These are phyloP conservation scores for Kurtzmaniella quercitrusa DNA, from an alignment of 1,139 yeast genomes.

Conservation along the genomic window DNA sequence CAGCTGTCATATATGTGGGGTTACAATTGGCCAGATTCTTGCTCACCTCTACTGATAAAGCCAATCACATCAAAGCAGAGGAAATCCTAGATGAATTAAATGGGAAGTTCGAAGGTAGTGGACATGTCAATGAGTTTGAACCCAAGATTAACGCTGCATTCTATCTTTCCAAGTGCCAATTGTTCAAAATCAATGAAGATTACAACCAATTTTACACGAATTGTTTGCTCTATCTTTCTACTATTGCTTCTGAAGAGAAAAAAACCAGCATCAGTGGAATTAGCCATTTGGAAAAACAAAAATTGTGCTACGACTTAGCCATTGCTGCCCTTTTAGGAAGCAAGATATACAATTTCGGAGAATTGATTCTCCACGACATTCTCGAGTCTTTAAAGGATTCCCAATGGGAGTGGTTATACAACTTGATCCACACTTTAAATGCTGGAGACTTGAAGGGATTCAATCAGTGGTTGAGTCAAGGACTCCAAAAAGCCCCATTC, in stretches of 20 bases:
- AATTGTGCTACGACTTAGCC: conserved; percentile 75
- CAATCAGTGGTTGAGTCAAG: conserved; percentile 41
- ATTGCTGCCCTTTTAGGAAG: conserved; percentile 90
- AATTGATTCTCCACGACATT: conserved; percentile 84
- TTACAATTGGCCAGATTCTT: conserved; percentile 76
- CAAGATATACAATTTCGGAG: conserved; percentile 92
- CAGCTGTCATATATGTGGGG: conserved; percentile 54
- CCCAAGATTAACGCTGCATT: conserved; percentile 76
- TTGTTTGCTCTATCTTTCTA: conserved; percentile 47
- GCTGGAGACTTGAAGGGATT: conserved; percentile 70
- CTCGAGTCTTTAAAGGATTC: conserved; percentile 50
- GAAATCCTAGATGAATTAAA: conserved; percentile 62
- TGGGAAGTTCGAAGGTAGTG: conserved; percentile 31
- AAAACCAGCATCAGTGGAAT: conserved; percentile 9
- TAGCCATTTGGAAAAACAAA: conserved; percentile 21
- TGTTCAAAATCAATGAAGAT: conserved; percentile 69
- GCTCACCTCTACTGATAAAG: conserved; percentile 47
- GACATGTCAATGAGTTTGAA: conserved; percentile 52
- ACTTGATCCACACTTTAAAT: conserved; percentile 66
- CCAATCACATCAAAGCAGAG: conserved; percentile 41
- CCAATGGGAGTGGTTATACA: conserved; percentile 68
- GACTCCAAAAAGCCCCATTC: conserved; percentile 48
- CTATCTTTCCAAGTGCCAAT: conserved; percentile 76
- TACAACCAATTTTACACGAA: conserved; percentile 76
- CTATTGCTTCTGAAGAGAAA: conserved; percentile 41